phyloP scores from a whole-genome alignment of 2,329 filamentous ascomycete genomes.

The Calcarisporium arbuscula region DNA sequence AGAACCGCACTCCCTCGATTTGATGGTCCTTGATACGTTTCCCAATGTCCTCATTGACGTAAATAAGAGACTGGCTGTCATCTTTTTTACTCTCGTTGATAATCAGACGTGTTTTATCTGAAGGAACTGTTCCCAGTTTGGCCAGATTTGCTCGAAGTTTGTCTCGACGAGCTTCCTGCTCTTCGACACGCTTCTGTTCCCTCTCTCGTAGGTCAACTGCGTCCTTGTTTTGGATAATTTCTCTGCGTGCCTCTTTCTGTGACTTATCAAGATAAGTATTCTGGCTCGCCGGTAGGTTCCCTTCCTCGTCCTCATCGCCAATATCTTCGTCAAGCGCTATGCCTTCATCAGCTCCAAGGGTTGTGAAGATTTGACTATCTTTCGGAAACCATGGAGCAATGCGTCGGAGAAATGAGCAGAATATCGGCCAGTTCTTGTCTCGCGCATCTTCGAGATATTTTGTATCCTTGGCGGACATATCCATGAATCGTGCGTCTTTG shows the following conservation, averaged over 20 bases:
- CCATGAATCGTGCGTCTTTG: slow-evolving; percentile 14
- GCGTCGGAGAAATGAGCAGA: slow-evolving; percentile 21
- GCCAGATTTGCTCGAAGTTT: slow-evolving; percentile 41
- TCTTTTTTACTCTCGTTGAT: slow-evolving; percentile 62
- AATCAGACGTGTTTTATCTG: slow-evolving; percentile 46
- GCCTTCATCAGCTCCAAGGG: slow-evolving; percentile 16
- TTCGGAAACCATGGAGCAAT: slow-evolving; percentile 22
- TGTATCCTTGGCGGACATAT: slow-evolving; percentile 13
- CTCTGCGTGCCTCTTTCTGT: slow-evolving; percentile 17
- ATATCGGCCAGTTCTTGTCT: slow-evolving; percentile 11
- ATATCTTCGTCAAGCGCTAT: slow-evolving; percentile 10
- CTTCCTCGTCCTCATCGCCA: slow-evolving; percentile 12
- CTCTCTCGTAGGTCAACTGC: slow-evolving; percentile 47
- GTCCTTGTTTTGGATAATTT: slow-evolving; percentile 28
- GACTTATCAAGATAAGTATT: slow-evolving; percentile 8
- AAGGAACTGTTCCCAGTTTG: slow-evolving; percentile 33
- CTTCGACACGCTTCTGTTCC: slow-evolving; percentile 45
- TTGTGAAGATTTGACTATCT: slow-evolving; percentile 24
- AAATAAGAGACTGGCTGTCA: slow-evolving; percentile 54
- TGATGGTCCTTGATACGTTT: slow-evolving; percentile 71
- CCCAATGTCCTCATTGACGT: slow-evolving; percentile 59
- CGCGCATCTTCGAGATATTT: slow-evolving; percentile 10
- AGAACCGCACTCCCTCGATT: slow-evolving; percentile 72
- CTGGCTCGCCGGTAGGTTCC: neutral
- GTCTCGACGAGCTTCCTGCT: slow-evolving; percentile 46